Evolutionary conservation across 805 yeast species (phyloP).

Genomic region (Cyberlindnera euphorbiiphila): DNA sequence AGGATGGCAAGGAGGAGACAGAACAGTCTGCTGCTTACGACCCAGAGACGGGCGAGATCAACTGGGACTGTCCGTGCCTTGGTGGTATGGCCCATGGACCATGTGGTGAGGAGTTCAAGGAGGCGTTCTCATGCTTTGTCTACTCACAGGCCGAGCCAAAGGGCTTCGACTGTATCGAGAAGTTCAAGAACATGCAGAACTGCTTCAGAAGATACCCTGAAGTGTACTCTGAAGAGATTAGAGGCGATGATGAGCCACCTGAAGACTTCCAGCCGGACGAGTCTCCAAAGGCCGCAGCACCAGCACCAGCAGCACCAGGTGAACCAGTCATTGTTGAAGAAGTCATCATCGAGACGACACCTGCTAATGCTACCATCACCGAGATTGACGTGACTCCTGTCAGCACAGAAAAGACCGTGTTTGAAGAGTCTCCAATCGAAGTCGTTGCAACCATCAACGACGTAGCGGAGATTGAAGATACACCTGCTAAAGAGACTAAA

Average conservation of each 20-base stretch:
- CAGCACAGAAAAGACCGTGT: no score
- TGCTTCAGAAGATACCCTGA: conserved; percentile 95
- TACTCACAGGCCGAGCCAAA: conserved; percentile 93
- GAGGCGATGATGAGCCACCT: conserved; percentile 62
- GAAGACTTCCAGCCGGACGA: conserved; percentile 17
- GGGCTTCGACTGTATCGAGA: conserved; percentile 91
- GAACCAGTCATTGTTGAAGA: conserved; percentile 14
- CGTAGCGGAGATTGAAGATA: no score
- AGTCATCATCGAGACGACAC: no score
- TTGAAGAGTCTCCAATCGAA: no score
- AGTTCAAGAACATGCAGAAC: conserved; percentile 86
- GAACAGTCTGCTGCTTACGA: conserved; percentile 70
- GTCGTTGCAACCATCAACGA: no score
- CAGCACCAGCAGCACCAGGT: conserved; percentile 2
- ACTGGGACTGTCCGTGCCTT: conserved; percentile 99
- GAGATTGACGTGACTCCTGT: no score
- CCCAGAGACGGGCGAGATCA: conserved; percentile 97
- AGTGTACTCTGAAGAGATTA: conserved; percentile 84
- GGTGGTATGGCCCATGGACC: conserved; percentile 99
- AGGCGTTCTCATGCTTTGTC: conserved; percentile 92
- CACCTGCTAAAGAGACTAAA: no score
- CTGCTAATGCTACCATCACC: no score
- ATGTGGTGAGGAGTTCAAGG: conserved; percentile 93
- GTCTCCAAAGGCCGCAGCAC: conserved; percentile 8
- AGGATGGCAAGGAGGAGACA: conserved; percentile 33